Conservation (phyloP, 345 rosid species). For the Arabidopsis suecica region DNA sequence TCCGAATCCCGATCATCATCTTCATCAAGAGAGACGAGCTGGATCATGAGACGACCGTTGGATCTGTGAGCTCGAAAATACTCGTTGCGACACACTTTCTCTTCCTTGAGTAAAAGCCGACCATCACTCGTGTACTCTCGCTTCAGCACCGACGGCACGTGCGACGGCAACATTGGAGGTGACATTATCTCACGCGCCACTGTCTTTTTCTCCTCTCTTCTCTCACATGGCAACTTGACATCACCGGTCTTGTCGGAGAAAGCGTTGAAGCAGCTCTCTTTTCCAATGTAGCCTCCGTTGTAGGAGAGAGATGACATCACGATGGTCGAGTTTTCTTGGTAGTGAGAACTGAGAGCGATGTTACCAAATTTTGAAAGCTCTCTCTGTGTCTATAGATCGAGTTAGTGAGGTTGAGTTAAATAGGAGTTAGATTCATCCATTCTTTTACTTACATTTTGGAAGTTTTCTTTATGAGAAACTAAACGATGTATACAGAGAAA, state of each 20-base stretch:
- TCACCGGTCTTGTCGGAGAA: not conserved
- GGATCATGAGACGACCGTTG: not conserved
- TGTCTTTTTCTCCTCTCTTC: not conserved
- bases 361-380: not conserved
- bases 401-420: not conserved
- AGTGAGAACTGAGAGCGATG: not conserved
- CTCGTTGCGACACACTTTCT: not conserved
- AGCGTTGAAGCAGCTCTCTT: not conserved
- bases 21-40: constrained; percentile 3
- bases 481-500: not conserved
- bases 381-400: not conserved
- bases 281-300: not conserved
- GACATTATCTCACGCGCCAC: not conserved
- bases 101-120: constrained; percentile 11
- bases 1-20: not conserved
- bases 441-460: not conserved
- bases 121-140: constrained; percentile 22
- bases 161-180: not conserved
- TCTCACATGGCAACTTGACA: not conserved
- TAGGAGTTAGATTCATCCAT: not conserved
- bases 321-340: not conserved
- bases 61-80: constrained; percentile 5
- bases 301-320: not conserved
- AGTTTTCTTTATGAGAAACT: not conserved
- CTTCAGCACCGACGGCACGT: constrained; percentile 12